These are phyloP conservation scores for Spathaspora arborariae DNA, from an alignment of 805 yeast species.

Conservation along the genomic window DNA sequence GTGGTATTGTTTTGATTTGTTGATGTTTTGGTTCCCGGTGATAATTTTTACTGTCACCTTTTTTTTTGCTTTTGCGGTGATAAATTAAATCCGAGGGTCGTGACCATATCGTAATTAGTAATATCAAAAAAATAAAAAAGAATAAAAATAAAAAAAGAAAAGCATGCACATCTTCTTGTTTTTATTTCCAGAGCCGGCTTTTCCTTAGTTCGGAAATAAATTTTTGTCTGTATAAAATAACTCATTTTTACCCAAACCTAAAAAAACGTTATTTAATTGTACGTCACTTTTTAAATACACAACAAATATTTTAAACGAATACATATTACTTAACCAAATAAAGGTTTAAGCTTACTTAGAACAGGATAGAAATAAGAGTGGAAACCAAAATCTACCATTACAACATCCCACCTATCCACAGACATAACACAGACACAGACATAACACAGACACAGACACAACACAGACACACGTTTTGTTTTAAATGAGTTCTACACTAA, in stretches of 20 bases:
- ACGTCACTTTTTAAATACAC: too few species aligned
- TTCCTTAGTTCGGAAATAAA: not conserved
- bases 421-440: too few species aligned
- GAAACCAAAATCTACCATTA: too few species aligned
- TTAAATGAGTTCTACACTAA: slow-evolving; percentile 6
- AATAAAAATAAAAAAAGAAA: not conserved
- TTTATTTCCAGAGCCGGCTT: not conserved
- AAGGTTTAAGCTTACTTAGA: too few species aligned
- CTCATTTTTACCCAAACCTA: not conserved
- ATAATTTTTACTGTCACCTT: too few species aligned
- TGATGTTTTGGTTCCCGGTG: not conserved
- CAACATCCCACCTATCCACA: too few species aligned
- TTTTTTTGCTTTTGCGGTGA: not conserved
- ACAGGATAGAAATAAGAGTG: too few species aligned
- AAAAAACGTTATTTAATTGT: not conserved
- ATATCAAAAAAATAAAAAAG: not conserved
- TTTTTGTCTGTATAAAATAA: not conserved
- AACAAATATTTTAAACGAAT: too few species aligned
- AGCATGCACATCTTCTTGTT: not conserved
- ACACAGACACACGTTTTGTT: not conserved
- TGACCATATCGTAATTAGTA: not conserved
- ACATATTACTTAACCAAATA: too few species aligned
- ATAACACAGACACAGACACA: too few species aligned
- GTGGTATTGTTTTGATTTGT: not conserved
- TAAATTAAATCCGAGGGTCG: not conserved